Conservation (phyloP, 2,329 filamentous ascomycete genomes). For the Claviceps cyperi region DNA sequence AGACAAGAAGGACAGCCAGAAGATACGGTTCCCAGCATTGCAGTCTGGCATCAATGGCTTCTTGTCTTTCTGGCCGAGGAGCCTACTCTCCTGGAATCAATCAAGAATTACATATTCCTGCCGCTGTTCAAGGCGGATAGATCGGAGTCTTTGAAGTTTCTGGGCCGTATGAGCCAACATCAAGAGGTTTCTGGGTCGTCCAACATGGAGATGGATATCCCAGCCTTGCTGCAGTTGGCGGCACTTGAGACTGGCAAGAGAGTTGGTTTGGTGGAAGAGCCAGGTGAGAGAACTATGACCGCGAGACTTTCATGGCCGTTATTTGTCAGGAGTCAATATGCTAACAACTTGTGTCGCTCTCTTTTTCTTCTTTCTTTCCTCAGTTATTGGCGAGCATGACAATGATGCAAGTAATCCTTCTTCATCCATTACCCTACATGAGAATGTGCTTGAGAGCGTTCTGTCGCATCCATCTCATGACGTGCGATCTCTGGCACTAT, state of each 20-base stretch:
- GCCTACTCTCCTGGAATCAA: slow-evolving; percentile 40
- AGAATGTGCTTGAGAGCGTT: slow-evolving; percentile 35
- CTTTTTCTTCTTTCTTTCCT: not conserved
- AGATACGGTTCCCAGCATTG: slow-evolving; percentile 18
- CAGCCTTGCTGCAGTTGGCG: slow-evolving; percentile 47
- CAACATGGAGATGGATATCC: slow-evolving; percentile 31
- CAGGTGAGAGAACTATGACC: slow-evolving; percentile 28
- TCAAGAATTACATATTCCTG: slow-evolving; percentile 50
- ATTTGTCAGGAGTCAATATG: not conserved
- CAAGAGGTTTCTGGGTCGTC: slow-evolving; percentile 31
- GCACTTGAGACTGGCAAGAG: slow-evolving; percentile 61
- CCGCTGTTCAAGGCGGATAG: slow-evolving; percentile 47
- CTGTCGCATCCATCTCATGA: slow-evolving; percentile 42
- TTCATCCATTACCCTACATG: slow-evolving; percentile 21
- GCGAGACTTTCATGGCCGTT: not conserved
- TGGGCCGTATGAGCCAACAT: slow-evolving; percentile 41
- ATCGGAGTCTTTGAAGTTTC: slow-evolving; percentile 37
- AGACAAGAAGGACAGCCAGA: slow-evolving; percentile 16
- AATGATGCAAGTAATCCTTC: slow-evolving; percentile 5
- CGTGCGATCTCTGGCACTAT: slow-evolving; percentile 67
- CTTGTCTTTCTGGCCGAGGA: slow-evolving; percentile 33
- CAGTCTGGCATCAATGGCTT: slow-evolving; percentile 43
- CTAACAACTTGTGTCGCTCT: not conserved
- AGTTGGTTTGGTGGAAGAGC: slow-evolving; percentile 53
- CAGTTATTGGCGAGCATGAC: slow-evolving; percentile 15